These are phyloP conservation scores for Pyrus communis DNA, from an alignment of 306 rosid genomes.

Conservation along the genomic window DNA sequence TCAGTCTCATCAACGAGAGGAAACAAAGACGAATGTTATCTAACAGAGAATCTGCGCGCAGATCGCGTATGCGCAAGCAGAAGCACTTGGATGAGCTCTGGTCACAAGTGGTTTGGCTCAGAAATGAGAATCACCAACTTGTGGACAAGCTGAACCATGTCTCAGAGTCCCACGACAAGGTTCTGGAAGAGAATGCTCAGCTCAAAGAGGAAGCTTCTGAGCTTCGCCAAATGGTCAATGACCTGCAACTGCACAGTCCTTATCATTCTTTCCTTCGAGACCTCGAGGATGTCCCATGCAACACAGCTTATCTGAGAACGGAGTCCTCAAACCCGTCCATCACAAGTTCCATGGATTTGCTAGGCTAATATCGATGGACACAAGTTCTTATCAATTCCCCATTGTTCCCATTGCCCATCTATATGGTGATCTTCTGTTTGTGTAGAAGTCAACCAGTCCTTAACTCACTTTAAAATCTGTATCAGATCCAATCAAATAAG, in stretches of 20 bases:
- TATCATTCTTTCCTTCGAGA: conserved; percentile 36
- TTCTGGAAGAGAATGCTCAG: conserved; percentile 57
- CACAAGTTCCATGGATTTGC: conserved; percentile 43
- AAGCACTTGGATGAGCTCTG: conserved; percentile 90
- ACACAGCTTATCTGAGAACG: conserved; percentile 37
- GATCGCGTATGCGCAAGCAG: conserved; percentile 92
- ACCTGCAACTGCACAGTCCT: conserved; percentile 57
- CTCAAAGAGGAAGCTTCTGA: conserved; percentile 67
- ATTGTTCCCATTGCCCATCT: conserved; percentile 1
- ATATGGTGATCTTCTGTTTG: conserved; percentile 15
- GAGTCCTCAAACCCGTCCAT: conserved; percentile 52
- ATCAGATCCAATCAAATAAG: conserved; percentile 33
- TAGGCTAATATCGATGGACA: conserved; percentile 21
- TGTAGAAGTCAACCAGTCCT: conserved; percentile 26
- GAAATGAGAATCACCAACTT: conserved; percentile 75
- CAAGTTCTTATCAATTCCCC: conserved; percentile 5
- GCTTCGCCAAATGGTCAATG: conserved; percentile 66
- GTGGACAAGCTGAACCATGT: conserved; percentile 59
- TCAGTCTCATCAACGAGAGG: conserved; percentile 62
- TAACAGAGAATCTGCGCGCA: conserved; percentile 84
- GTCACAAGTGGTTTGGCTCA: conserved; percentile 88
- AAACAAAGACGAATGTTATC: conserved; percentile 91
- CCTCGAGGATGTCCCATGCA: conserved; percentile 44
- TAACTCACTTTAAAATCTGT: conserved; percentile 17
- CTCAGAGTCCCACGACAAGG: conserved; percentile 55